Evolutionary conservation across 129 eudicot genomes (phyloP).

Genomic region (Pseudognaphalium luteoalbum): DNA sequence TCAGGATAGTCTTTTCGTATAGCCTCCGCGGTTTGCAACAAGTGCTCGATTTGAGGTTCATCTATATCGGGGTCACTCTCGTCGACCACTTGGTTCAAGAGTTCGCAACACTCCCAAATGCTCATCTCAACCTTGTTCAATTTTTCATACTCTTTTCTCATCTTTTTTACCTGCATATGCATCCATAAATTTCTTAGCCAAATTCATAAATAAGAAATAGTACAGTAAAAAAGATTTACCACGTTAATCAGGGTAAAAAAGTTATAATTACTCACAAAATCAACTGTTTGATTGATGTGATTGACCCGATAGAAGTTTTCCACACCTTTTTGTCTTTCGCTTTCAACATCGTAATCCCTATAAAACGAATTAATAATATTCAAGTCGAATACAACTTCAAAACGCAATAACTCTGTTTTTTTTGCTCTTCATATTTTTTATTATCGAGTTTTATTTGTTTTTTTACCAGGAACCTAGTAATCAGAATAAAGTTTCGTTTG

Average conservation of each 20-base stretch:
- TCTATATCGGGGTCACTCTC: conserved; percentile 91
- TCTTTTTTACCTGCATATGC: conserved; percentile 58
- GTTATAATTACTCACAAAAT: conserved; percentile 23
- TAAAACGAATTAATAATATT: neutral
- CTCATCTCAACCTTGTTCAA: conserved; percentile 71
- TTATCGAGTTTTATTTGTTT: neutral
- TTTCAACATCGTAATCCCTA: conserved; percentile 75
- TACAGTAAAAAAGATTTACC: too few relatives aligned
- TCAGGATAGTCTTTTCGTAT: conserved; percentile 70
- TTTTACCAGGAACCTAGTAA: too few relatives aligned
- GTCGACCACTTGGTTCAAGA: conserved; percentile 64
- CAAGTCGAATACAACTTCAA: neutral
- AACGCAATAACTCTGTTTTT: neutral
- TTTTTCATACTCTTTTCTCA: conserved; percentile 65
- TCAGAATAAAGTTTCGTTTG: too few relatives aligned
- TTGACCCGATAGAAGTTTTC: conserved; percentile 60
- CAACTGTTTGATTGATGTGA: conserved; percentile 37
- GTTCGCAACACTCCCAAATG: conserved; percentile 91
- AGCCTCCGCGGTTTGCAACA: conserved; percentile 80
- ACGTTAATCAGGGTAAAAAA: neutral
- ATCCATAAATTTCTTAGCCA: neutral
- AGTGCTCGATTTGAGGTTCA: conserved; percentile 84
- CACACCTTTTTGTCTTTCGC: conserved; percentile 71
- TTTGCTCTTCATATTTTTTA: neutral
- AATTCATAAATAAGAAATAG: neutral